phyloP scores from a whole-genome alignment of 306 rosid genomes.

The Sicyos baderoa region DNA sequence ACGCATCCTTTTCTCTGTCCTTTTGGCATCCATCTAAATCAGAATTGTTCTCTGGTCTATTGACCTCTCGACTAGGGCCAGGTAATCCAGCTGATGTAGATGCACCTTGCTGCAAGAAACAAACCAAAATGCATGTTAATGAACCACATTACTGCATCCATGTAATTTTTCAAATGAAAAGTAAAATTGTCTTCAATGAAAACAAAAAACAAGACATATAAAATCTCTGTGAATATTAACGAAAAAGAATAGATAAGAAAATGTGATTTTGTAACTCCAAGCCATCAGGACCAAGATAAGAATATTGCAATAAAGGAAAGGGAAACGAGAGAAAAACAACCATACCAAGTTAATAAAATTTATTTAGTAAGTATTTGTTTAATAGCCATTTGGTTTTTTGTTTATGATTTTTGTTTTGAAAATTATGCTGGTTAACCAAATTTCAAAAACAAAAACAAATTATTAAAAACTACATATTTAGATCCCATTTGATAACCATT shows the following conservation, averaged over 20 bases:
- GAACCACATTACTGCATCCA: slow-evolving; percentile 2
- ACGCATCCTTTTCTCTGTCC: slow-evolving; percentile 14
- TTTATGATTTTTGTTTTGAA: no score
- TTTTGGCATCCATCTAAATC: slow-evolving; percentile 9
- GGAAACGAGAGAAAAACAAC: neutral
- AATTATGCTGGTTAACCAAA: no score
- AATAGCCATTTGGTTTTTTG: no score
- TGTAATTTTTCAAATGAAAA: neutral
- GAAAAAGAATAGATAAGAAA: neutral
- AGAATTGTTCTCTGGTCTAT: slow-evolving; percentile 19
- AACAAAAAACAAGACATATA: neutral
- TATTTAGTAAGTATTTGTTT: neutral
- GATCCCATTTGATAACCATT: no score
- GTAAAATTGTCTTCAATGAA: neutral
- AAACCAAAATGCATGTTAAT: slow-evolving; percentile 15
- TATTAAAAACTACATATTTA: no score
- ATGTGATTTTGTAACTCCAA: neutral
- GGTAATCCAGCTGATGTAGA: slow-evolving; percentile 22
- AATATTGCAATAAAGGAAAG: neutral
- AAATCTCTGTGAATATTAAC: neutral
- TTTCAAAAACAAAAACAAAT: no score
- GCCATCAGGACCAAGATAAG: neutral
- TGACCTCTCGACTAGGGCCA: slow-evolving; percentile 27
- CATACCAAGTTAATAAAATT: neutral
- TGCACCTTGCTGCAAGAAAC: slow-evolving; percentile 25